A percentile compares a stretch with the other conserved stretches of the same genome.
Evolutionary conservation across 116 monocot genomes (phyloP).

Genomic region (Phalaenopsis hybrid): DNA sequence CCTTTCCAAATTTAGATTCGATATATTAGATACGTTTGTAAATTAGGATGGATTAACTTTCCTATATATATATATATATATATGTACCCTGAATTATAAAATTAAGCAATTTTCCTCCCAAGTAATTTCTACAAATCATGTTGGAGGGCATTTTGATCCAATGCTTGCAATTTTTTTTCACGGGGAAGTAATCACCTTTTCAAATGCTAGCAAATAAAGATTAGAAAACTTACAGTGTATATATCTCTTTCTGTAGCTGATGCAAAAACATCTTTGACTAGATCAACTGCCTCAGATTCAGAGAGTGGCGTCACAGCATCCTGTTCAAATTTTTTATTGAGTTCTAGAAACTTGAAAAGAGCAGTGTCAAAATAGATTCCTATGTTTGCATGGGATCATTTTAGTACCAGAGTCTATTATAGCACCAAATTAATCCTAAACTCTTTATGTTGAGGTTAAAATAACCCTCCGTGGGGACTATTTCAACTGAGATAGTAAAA

Average conservation of each 20-base stretch:
- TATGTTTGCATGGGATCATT: too few species aligned
- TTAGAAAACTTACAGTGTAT: constrained; percentile 58
- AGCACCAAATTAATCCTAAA: too few species aligned
- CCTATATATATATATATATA: background rate
- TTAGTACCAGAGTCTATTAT: too few species aligned
- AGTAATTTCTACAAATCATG: background rate
- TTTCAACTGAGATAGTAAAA: too few species aligned
- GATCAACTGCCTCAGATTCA: constrained; percentile 83
- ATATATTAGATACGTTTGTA: too few species aligned
- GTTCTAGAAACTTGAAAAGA: background rate
- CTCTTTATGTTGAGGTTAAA: too few species aligned
- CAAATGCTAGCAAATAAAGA: background rate
- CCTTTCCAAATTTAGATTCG: too few species aligned
- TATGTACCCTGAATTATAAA: too few species aligned
- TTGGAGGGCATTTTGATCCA: background rate
- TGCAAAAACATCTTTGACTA: constrained; percentile 97
- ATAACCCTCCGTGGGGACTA: too few species aligned
- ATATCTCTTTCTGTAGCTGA: constrained; percentile 97
- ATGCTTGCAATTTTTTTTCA: background rate
- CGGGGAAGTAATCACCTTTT: background rate
- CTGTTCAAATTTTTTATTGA: constrained; percentile 29
- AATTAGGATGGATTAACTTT: too few species aligned
- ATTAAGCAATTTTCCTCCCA: too few species aligned
- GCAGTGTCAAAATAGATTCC: too few species aligned
- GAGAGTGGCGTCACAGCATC: constrained; percentile 88